Base-by-base conservation (phyloP, 2,329 filamentous ascomycete species). In the Fusarium sarcochroum region DNA sequence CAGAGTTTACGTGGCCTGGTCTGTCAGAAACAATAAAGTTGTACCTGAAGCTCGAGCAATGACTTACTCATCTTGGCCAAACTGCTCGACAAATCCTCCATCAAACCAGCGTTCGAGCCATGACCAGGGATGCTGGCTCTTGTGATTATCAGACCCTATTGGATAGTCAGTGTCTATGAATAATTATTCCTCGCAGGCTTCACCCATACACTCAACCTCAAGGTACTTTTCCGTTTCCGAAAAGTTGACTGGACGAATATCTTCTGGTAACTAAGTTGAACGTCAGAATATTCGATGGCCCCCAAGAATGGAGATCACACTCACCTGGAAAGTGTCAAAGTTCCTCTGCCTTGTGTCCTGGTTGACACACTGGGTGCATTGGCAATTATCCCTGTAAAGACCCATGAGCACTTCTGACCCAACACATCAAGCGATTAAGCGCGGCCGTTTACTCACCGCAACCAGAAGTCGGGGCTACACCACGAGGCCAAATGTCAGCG, bases 91-190 rank as follows among this genome's bases (percentile, higher is more conserved):
- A 53, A 58, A 64, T 41, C 62, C 66, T 46, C 48, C 52, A 13
- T 48, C 52, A 27, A 75, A 73, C 66, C 60, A 69, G 50, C 65
- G 62, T 18, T 67, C 52, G 30, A 75, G 63, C 59, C 69, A 75
- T 23, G 81, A 82, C 84, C 86, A 90, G 1, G 83, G 76, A 75
- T 94, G 97, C 23, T 83, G 78, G 78, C 92, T 94, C 44, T 83
- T 75, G 77, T 97, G 94, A 2, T 83, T 84, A 75, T 92, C 90
- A 62, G 85, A 85, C 90, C 91, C 91, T 93, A n/a, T 15, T 8
- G n/a, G n/a, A 52, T 13, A 44, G 32, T 63, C 58, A 70, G 61
- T 46, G 34, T 49, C 18, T 20, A 6, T 53, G 18, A 44, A 51
- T 7, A 21, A 15, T 18, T 13, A 34, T 23, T 27, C 3, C 6